Conservation (phyloP, 169 alveolate genomes). For the Cytauxzoon felis region DNA sequence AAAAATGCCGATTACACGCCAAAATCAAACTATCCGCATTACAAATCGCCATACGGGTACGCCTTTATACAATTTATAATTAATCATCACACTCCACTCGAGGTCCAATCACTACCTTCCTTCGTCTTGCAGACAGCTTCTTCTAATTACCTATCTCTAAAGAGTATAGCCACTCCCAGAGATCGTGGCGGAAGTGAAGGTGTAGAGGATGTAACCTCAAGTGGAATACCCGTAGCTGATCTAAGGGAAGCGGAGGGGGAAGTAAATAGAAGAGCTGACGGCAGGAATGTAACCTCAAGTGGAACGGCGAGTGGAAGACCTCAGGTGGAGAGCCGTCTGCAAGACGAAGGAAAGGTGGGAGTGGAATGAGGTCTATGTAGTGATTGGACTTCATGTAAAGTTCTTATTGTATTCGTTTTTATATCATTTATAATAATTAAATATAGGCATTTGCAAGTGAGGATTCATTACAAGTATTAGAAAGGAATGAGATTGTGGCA, state of each 20-base stretch:
- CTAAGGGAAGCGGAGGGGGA: too few relatives aligned
- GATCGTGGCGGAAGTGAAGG: too few relatives aligned
- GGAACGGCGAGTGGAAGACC: too few relatives aligned
- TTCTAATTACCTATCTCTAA: neutral
- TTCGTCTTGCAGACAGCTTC: neutral
- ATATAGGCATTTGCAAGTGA: constrained; percentile 24
- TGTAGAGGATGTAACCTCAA: constrained; percentile 3
- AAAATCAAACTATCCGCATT: constrained; percentile 86
- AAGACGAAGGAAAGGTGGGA: too few relatives aligned
- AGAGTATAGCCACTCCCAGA: too few relatives aligned
- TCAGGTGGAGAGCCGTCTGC: too few relatives aligned
- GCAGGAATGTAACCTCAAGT: too few relatives aligned
- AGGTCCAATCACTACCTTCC: neutral
- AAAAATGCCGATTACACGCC: constrained; percentile 88
- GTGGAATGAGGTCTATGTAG: too few relatives aligned
- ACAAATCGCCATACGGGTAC: constrained; percentile 80
- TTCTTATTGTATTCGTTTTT: neutral
- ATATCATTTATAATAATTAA: neutral
- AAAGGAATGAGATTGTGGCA: constrained; percentile 83
- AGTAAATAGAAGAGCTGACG: too few relatives aligned
- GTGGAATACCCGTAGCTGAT: too few relatives aligned
- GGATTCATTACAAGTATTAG: constrained; percentile 52
- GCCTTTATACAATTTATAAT: neutral
- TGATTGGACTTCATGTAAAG: neutral
- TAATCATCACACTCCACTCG: neutral